Base-by-base conservation (phyloP, 2,329 filamentous ascomycete species). In the Cercospora citrullina region DNA sequence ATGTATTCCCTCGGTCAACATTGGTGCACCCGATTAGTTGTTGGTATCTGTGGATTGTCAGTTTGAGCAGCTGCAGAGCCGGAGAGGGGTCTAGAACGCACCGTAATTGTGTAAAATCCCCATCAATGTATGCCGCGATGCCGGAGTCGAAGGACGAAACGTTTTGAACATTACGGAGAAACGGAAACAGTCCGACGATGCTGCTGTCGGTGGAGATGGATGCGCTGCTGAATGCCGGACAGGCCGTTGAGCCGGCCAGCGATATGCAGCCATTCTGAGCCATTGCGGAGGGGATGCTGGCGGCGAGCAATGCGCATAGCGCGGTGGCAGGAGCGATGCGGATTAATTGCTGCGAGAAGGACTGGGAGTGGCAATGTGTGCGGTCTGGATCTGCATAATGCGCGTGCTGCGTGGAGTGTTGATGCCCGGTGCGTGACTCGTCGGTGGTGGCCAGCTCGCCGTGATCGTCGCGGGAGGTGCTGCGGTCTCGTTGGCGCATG, bases 111-210 rank as follows among this genome's bases (percentile, higher is more conserved):
- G 94, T 87, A 81, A 94, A 98, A 70, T 84, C 86, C 42, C 89
- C 90, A 65, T 87, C 82, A 63, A 97, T 86, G 80, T 96, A 97
- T 65, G 86, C 83, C 62, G 81, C 84, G 76, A 99, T 81, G 75
- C 91, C 86, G 51, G 84, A 79, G 79, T 99, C 95, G 78, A 99
- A 99, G 8, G 90, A 87, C 64, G 86, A 81, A 16, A 86, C 86
- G 77, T 91, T 89, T 55, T 91, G 91, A 74, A 98, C 95, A 79
- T 87, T 92, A 72, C 88, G 84, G 72, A 99, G 87, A 79, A 98
- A 99, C 58, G 93, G 90, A 81, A 90, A 94, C 68, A 87, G 81
- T 30, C 84, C 84, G 59, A 86, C 83, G 69, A 92, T 76, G 65
- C 78, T 80, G 53, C 81, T 80, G 76, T 86, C 84, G 36, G 87